These are phyloP conservation scores for Boletus huronensis DNA, from an alignment of 768 basidiomycete genomes.

Conservation along the genomic window DNA sequence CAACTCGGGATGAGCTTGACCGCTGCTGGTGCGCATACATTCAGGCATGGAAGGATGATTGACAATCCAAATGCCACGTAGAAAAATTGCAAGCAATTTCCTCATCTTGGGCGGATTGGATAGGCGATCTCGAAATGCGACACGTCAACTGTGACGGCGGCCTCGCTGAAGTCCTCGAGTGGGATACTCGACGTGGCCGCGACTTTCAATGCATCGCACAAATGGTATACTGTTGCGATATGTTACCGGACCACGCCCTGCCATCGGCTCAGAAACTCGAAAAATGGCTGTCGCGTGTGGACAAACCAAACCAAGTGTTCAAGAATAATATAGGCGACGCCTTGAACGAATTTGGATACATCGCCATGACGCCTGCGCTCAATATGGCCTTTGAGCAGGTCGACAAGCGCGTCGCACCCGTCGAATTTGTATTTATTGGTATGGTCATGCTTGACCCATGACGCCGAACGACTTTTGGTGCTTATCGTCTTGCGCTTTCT, in stretches of 20 bases:
- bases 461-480: background rate
- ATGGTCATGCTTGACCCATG: slow-evolving; percentile 10
- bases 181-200: slow-evolving; percentile 67
- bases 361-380: slow-evolving; percentile 42
- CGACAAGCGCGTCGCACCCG: slow-evolving; percentile 62
- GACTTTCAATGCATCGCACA: slow-evolving; percentile 75
- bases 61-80: slow-evolving; percentile 22
- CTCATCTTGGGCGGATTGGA: slow-evolving; percentile 68
- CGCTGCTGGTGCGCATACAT: slow-evolving; percentile 51
- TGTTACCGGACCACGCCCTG: slow-evolving; percentile 41
- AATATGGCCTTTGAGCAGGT: slow-evolving; percentile 52
- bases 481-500: background rate
- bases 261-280: slow-evolving; percentile 58
- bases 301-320: slow-evolving; percentile 45
- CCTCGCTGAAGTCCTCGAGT: slow-evolving; percentile 51
- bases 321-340: slow-evolving; percentile 50
- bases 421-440: slow-evolving; percentile 84
- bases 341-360: slow-evolving; percentile 50
- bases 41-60: background rate
- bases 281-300: slow-evolving; percentile 36
- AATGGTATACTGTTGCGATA: slow-evolving; percentile 64
- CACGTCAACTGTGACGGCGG: slow-evolving; percentile 60
- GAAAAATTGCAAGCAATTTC: slow-evolving; percentile 81
- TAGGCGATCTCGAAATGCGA: slow-evolving; percentile 51
- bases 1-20: slow-evolving; percentile 76